phyloP scores from a whole-genome alignment of 306 rosid genomes.

The Hippophae tibetana region DNA sequence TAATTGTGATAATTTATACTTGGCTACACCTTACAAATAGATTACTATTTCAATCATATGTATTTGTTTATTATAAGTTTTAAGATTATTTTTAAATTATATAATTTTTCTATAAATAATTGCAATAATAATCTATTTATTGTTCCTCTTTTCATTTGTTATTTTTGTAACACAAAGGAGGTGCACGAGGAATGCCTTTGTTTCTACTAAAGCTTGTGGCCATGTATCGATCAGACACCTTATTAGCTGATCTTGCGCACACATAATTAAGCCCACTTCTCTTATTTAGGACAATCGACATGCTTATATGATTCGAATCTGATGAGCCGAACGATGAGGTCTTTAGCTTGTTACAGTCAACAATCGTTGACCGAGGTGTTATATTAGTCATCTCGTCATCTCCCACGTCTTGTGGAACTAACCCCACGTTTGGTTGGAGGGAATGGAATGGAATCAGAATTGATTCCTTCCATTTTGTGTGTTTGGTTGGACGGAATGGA shows the following conservation, averaged over 20 bases:
- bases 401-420: conserved; percentile 66
- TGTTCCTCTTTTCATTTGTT: too few species aligned
- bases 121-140: too few species aligned
- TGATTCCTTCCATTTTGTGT: too few species aligned
- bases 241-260: conserved; percentile 48
- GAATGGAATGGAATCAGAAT: too few species aligned
- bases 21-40: too few species aligned
- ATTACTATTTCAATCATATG: too few species aligned
- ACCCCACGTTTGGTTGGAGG: too few species aligned
- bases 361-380: conserved; percentile 56
- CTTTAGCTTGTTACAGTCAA: conserved; percentile 65
- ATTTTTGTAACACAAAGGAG: conserved; percentile 57
- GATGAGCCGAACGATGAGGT: conserved; percentile 62
- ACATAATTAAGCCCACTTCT: conserved; percentile 59
- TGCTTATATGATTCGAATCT: conserved; percentile 56
- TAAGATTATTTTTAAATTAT: too few species aligned
- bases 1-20: too few species aligned
- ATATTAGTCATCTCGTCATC: conserved; percentile 60
- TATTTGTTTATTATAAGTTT: too few species aligned
- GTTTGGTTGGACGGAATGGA: too few species aligned
- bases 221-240: conserved; percentile 63
- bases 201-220: conserved; percentile 77
- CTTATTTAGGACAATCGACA: conserved; percentile 64
- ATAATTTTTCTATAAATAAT: too few species aligned
- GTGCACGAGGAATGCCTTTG: conserved; percentile 89